These are phyloP conservation scores for Hondaea fermentalgiana DNA, from an alignment of 108 stramenopile genomes.

Conservation along the genomic window DNA sequence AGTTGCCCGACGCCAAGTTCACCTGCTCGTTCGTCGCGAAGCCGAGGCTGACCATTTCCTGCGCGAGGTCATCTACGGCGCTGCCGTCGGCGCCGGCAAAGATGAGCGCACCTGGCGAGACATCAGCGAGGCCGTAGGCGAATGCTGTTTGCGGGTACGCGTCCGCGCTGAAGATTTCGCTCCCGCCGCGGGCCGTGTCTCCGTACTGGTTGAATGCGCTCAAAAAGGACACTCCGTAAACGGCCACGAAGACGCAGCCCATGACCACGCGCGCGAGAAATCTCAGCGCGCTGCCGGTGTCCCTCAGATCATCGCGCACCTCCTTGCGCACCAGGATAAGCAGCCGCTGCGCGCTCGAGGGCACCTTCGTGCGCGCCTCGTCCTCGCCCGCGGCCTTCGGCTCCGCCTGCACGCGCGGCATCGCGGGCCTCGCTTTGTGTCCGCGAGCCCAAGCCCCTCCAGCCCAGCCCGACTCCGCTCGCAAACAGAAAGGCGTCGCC, in stretches of 20 bases:
- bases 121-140: neutral
- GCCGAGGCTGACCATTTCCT: neutral
- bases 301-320: neutral
- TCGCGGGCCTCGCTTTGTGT: no score
- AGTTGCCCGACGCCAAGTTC: neutral
- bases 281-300: neutral
- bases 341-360: neutral
- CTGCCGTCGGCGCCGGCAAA: neutral
- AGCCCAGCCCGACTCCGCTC: no score
- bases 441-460: no score
- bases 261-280: neutral
- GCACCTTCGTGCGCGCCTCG: no score
- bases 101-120: neutral
- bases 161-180: neutral
- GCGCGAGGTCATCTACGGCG: neutral
- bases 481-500: no score
- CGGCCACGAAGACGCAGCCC: conserved; percentile 1
- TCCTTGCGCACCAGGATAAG: neutral
- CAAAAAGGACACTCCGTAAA: conserved; percentile 43
- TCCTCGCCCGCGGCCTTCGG: no score
- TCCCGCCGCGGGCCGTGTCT: neutral
- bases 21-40: neutral
- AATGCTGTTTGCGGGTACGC: neutral
- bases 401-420: no score
- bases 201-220: conserved; percentile 28